These are phyloP conservation scores for Tanacetum coccineum DNA, from an alignment of 129 eudicot species.

Conservation along the genomic window DNA sequence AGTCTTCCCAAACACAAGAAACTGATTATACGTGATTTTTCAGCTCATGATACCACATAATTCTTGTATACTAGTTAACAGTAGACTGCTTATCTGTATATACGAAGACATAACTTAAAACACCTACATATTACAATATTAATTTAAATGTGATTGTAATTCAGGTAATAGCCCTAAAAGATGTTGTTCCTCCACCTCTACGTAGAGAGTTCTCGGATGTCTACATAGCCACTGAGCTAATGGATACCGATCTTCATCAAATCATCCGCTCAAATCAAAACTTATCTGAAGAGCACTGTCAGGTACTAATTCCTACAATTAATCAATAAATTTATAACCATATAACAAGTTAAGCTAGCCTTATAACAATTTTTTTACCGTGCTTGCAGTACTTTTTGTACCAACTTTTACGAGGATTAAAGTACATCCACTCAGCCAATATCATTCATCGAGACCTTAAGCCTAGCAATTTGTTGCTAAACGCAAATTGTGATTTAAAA, in stretches of 20 bases:
- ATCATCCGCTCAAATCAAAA: conserved; percentile 78
- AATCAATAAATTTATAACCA: neutral
- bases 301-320: conserved; percentile 35
- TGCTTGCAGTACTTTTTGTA: conserved; percentile 80
- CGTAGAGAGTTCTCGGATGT: conserved; percentile 69
- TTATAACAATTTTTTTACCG: conserved; percentile 4
- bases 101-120: no score
- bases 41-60: no score
- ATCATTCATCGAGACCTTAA: conserved; percentile 82
- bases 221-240: conserved; percentile 72
- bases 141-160: conserved; percentile 5
- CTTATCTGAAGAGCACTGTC: conserved; percentile 85
- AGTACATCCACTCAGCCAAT: conserved; percentile 84
- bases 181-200: conserved; percentile 82
- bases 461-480: conserved; percentile 75
- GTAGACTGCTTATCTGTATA: no score
- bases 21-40: no score
- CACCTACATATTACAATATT: neutral
- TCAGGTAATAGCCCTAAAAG: conserved; percentile 68
- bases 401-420: conserved; percentile 78
- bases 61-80: no score
- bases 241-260: conserved; percentile 98
- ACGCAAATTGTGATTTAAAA: conserved; percentile 86
- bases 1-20: no score
- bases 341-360: neutral